Conservation (phyloP, 2,329 filamentous ascomycete species). For the Diplocarpon mali region DNA sequence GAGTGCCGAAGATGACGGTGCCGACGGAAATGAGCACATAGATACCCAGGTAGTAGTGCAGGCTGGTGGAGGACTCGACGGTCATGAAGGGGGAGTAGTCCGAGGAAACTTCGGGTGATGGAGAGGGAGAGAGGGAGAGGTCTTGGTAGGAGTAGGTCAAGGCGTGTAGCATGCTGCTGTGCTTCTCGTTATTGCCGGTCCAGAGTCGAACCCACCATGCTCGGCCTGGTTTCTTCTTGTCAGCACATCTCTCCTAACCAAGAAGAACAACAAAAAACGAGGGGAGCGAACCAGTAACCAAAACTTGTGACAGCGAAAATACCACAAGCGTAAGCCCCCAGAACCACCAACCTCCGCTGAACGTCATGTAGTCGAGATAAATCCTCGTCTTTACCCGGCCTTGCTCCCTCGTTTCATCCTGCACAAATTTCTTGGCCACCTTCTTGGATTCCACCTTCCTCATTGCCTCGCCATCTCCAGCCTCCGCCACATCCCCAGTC, state of each 20-base stretch:
- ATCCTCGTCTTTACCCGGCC: conserved; percentile 57
- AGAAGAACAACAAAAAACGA: neutral
- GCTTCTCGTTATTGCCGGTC: conserved; percentile 38
- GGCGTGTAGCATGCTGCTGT: conserved; percentile 14
- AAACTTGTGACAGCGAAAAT: conserved; percentile 42
- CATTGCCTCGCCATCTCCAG: conserved; percentile 30
- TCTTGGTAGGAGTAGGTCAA: conserved; percentile 35
- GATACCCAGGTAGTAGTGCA: conserved; percentile 55
- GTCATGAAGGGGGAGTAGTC: neutral
- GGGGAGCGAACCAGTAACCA: conserved; percentile 39
- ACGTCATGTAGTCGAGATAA: conserved; percentile 56
- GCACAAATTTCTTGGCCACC: conserved; percentile 57
- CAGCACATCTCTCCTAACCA: neutral
- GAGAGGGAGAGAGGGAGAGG: conserved; percentile 30
- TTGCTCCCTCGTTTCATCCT: conserved; percentile 62
- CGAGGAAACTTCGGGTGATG: no score
- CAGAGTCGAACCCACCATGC: conserved; percentile 56
- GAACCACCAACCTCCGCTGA: conserved; percentile 51
- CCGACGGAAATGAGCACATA: conserved; percentile 51
- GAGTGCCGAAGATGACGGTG: conserved; percentile 47
- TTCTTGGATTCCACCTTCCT: conserved; percentile 40
- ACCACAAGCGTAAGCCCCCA: conserved; percentile 45
- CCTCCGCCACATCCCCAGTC: conserved; percentile 28
- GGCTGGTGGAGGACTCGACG: conserved; percentile 24
- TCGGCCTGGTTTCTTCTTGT: conserved; percentile 29